Conservation (phyloP, 2,329 filamentous ascomycete genomes). For the Beauveria sp. region DNA sequence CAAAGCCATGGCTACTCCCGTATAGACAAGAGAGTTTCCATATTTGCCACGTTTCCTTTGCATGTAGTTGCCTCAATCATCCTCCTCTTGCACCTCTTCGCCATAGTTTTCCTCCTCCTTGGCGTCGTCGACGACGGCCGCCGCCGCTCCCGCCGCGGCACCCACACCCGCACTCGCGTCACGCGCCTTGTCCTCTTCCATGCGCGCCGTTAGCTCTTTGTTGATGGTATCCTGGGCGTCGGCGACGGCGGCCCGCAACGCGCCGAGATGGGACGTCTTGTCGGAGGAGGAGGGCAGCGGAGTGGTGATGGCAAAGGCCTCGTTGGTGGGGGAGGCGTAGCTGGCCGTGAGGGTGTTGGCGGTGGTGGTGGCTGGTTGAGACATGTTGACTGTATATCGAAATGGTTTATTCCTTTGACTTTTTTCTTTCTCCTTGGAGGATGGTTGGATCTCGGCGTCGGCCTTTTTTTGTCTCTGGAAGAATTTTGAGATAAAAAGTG, state of each 20-base stretch:
- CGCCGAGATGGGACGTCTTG: conserved; percentile 52
- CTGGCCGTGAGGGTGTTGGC: conserved; percentile 33
- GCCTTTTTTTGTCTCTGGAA: too few species aligned
- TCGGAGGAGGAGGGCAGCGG: conserved; percentile 32
- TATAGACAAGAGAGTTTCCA: too few species aligned
- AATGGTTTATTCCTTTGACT: not conserved
- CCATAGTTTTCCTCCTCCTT: conserved; percentile 75
- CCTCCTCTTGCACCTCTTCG: conserved; percentile 69
- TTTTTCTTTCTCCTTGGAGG: not conserved
- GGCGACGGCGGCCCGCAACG: conserved; percentile 49
- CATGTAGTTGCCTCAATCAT: conserved; percentile 23
- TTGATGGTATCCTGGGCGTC: conserved; percentile 62
- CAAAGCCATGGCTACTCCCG: not conserved
- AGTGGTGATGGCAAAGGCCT: conserved; percentile 36
- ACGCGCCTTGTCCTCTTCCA: conserved; percentile 62
- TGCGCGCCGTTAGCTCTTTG: conserved; percentile 60
- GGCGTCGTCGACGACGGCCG: conserved; percentile 37
- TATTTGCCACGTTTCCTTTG: not conserved
- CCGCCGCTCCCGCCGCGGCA: conserved; percentile 14
- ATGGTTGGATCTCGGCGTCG: not conserved
- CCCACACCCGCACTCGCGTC: conserved; percentile 24
- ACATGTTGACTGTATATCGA: conserved; percentile 11
- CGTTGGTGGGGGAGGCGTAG: conserved; percentile 46
- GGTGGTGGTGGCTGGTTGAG: conserved; percentile 9
- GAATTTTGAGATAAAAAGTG: too few species aligned